Base-by-base conservation (phyloP, 768 basidiomycete species). In the Kondoa subrosea region DNA sequence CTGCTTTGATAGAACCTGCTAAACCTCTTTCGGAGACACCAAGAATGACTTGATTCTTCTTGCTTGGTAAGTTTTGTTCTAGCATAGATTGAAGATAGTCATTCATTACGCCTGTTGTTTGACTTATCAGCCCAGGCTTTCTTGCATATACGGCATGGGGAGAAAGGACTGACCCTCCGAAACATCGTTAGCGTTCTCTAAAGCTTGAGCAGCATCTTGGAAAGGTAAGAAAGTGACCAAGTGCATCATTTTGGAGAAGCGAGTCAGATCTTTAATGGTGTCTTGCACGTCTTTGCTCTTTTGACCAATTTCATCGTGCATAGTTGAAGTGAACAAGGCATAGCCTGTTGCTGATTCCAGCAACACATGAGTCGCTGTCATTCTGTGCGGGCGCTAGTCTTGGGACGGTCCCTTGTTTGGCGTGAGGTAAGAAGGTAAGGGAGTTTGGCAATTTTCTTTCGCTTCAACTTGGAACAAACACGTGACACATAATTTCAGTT, bases 121-220 rank as follows among this genome's bases (percentile, higher is more conserved):
- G 63, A 15, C n/a, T 27, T 26, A 0, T 61, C 34, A n/a, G 31
- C 57, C 32, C 2, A 34, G 14, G 29, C 15, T 61, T 34, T 21
- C 21, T 12, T 27, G 27, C 65, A 29, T 60, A 33, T 34, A 27
- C 8, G 16, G 67, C 29, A 26, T 26, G 17, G 63, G n/a, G n/a
- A n/a, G n/a, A n/a, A n/a, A n/a, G n/a, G 30, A 75, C 83, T 32
- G 69, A 91, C 93, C 91, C 81, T 96, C 92, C 12, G 92, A 95
- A 17, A 97, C 78, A 78, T 96, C 93, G 76, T 96, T 96, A 64
- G 87, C 86, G 73, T 95, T 96, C 80, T 96, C 91, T 72, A 97
- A 81, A 34, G 74, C 74, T 60, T 75, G 29, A 14, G 56, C 33
- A 25, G 91, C 90, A 69, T 81, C 91, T 78, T 89, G 89, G 82